Evolutionary conservation across 1,284 basidiomycete species (phyloP).

Genomic region (Flammula alnicola): DNA sequence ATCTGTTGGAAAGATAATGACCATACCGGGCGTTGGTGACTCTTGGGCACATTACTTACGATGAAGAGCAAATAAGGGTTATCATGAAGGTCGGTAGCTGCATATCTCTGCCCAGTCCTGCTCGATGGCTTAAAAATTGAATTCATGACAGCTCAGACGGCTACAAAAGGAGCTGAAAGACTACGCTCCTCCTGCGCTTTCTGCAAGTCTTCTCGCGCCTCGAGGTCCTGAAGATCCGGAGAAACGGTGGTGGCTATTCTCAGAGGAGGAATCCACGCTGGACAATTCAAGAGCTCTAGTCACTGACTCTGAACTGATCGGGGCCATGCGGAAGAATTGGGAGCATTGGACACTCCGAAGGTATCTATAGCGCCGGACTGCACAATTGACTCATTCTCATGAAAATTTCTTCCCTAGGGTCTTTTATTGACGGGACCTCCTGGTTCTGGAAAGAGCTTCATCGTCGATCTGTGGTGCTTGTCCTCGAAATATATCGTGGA

Average conservation of each 20-base stretch:
- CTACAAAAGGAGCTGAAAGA: slow-evolving; percentile 50
- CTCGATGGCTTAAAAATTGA: neutral
- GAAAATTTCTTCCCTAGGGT: slow-evolving; percentile 61
- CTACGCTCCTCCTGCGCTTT: slow-evolving; percentile 51
- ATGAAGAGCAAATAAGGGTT: slow-evolving; percentile 68
- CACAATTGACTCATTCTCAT: no score
- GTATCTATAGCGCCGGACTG: no score
- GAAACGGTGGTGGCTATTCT: slow-evolving; percentile 17
- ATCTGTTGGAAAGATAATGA: slow-evolving; percentile 54
- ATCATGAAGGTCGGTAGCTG: slow-evolving; percentile 48
- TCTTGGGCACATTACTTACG: slow-evolving; percentile 57
- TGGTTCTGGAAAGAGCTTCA: slow-evolving; percentile 76
- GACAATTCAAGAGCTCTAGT: slow-evolving; percentile 44
- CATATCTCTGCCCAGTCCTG: slow-evolving; percentile 37
- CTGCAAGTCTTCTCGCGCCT: slow-evolving; percentile 32
- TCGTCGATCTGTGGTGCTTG: slow-evolving; percentile 73
- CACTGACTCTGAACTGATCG: no score
- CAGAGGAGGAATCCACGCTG: slow-evolving; percentile 14
- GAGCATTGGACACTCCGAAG: slow-evolving; percentile 60
- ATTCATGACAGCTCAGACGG: slow-evolving; percentile 44
- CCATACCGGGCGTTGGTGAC: slow-evolving; percentile 51
- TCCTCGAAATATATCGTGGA: slow-evolving; percentile 70
- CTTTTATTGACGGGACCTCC: slow-evolving; percentile 80
- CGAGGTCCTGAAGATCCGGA: slow-evolving; percentile 4
- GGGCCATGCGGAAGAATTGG: slow-evolving; percentile 64